Conservation (phyloP, 2,329 filamentous ascomycete species). For the Penicillium griseofulvum region DNA sequence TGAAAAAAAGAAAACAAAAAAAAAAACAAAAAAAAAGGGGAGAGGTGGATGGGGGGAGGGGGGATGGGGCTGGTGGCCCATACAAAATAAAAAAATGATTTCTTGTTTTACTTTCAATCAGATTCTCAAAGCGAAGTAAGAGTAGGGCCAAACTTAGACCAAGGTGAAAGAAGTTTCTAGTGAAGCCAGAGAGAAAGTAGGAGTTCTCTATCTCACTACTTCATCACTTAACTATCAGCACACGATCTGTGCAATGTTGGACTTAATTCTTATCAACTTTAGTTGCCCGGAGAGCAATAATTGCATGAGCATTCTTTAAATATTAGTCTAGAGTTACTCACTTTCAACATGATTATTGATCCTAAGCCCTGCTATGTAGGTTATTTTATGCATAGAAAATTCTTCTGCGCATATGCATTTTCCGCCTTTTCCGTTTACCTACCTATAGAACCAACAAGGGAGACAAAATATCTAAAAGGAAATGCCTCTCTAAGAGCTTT, state of each 20-base stretch:
- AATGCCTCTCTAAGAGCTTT: not conserved
- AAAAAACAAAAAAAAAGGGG: not conserved
- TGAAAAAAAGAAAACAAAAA: not conserved
- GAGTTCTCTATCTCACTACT: not conserved
- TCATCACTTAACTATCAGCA: not conserved
- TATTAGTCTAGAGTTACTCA: too few relatives aligned
- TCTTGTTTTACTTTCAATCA: constrained; percentile 1
- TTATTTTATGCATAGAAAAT: too few relatives aligned
- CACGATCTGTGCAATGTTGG: too few relatives aligned
- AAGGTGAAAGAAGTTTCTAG: not conserved
- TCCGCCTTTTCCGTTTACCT: too few relatives aligned
- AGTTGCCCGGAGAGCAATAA: too few relatives aligned
- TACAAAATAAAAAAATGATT: constrained; percentile 3
- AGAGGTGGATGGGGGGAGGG: not conserved
- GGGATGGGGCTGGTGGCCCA: not conserved
- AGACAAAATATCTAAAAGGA: too few relatives aligned
- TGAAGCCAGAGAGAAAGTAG: not conserved
- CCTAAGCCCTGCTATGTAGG: too few relatives aligned
- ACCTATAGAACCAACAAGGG: too few relatives aligned
- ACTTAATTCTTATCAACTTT: too few relatives aligned
- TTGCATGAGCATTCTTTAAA: too few relatives aligned
- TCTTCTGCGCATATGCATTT: too few relatives aligned
- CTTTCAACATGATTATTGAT: too few relatives aligned
- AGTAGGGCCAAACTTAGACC: not conserved
- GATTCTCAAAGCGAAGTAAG: not conserved